Base-by-base conservation (phyloP, 2,329 filamentous ascomycete species). In the Karstenula rhodostoma region DNA sequence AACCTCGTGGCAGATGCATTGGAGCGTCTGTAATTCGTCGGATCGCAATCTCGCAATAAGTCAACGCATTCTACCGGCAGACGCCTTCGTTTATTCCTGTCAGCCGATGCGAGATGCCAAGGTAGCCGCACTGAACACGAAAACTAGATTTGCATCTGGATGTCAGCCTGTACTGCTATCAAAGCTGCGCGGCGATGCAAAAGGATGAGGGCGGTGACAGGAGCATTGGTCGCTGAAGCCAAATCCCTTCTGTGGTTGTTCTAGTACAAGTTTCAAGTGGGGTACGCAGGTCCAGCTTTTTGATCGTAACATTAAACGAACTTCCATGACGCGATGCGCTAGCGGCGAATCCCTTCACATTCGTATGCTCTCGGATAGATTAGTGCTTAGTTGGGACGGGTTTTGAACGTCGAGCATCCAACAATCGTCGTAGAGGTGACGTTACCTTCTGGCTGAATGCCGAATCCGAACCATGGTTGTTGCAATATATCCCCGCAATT, bases 61-160 rank as follows among this genome's bases (percentile, higher is more conserved):
- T 64, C 44, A 32, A 51, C 47, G 56, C 40, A 67, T 69, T 71
- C 67, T 71, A 62, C 71, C 70, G 70, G 68, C 54, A 68, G 61
- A 60, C 50, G 58, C 48, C 23, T n/a, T 65, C 65, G 67, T 72
- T 23, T 67, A 65, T 52, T 59, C 49, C 35, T 48, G 58, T 59
- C 61, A 59, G 62, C 60, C 62, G 57, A 58, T 46, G 37, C 23
- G 15, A 32, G 50, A 37, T 29, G 48, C 37, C 47, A 58, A 47
- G 37, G 27, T 23, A 43, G 23, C 44, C n/a, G 25, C 29, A 25
- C 13, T 25, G 57, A 43, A 49, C 23, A 49, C 25, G 29, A 58
- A 19, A 29, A 29, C 13, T 46, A 56, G 48, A 15, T 42, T 69
- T 70, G 57, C 67, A 54, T 59, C 37, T 47, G 35, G 12, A 37